Percentiles rank a stretch among this genome's conserved stretches.
phyloP scores from a whole-genome alignment of 2,329 filamentous ascomycete genomes.

The Corniculantispora saksenae region DNA sequence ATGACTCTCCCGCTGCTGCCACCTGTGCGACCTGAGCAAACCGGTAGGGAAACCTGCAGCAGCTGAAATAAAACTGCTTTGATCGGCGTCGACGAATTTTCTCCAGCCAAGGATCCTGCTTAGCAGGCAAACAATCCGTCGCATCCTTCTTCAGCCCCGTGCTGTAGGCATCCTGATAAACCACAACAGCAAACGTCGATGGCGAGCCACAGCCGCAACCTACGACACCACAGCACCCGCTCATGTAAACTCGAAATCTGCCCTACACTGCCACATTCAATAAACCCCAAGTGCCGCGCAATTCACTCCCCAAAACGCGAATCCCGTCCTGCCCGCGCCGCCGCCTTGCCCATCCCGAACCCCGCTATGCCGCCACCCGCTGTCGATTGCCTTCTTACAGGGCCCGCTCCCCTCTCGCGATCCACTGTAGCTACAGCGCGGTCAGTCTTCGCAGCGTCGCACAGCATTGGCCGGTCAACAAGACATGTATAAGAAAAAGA shows the following conservation, averaged over 20 bases:
- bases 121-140: no score
- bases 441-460: not conserved
- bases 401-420: not conserved
- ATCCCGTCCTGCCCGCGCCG: no score
- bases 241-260: no score
- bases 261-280: not conserved
- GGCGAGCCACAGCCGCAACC: no score
- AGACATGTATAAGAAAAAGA: not conserved
- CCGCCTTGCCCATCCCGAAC: constrained; percentile 5
- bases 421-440: not conserved
- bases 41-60: not conserved
- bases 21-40: constrained; percentile 2
- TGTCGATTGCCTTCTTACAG: constrained; percentile 8
- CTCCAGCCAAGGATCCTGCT: no score
- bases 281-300: not conserved
- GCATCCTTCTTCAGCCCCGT: no score
- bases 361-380: constrained; percentile 3
- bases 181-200: no score
- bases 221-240: no score
- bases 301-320: not conserved
- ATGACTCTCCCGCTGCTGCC: not conserved
- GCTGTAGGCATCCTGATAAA: no score
- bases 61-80: no score
- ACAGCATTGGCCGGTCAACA: not conserved
- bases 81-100: no score